Base-by-base conservation (phyloP, 140 eudicot genomes). In the Erigeron philadelphicus region DNA sequence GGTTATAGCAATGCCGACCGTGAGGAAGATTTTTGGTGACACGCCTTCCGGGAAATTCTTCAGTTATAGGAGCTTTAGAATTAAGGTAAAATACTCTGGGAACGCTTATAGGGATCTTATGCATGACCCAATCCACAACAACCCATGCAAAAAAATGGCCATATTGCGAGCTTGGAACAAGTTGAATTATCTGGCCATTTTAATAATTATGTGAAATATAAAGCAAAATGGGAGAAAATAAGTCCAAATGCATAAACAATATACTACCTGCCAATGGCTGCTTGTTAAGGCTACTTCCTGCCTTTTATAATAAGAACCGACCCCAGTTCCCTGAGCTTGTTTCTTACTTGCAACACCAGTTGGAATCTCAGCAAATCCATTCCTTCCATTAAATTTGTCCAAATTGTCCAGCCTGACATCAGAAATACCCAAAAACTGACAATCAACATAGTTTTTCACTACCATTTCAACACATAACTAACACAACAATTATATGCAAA, bases 31-130 rank as follows among this genome's bases (percentile, higher is more conserved):
- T 81, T 82, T 94, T 94, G 78, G 77, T 94, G 61, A 90, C 96
- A 54, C 86, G 95, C 75, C 84, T 94, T 76, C 99, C 99, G 71
- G 99, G 99, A 73, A 94, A 87, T 38, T 94, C 97, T 79, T 94
- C 99, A 4, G 99, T 89, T 59, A 89, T 76, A 47, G 95, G 88
- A 83, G 99, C 96, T 85, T 90, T 94, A 55, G 90, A 89, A 74
- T 94, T 94, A 64, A 90, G 89, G 77, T 85, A 94, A 80, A 94
- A 89, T 19, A 90, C 81, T 83, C 99, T 79, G 15, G 99, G 91
- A 41, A 94, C 95, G 50, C 62, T 78, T 48, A 94, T 65, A 57
- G 96, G 91, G 64, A 94, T 78, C 76, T 89, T 94, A 73, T 75
- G 85, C 99, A 94, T 94, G 46, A 62, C 48, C 83, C 97, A 96